A percentile compares a stretch with the other conserved stretches of the same genome.
Evolutionary conservation across 495 filamentous ascomycete species (phyloP).

Genomic region (Sabuloglossum arenarium): DNA sequence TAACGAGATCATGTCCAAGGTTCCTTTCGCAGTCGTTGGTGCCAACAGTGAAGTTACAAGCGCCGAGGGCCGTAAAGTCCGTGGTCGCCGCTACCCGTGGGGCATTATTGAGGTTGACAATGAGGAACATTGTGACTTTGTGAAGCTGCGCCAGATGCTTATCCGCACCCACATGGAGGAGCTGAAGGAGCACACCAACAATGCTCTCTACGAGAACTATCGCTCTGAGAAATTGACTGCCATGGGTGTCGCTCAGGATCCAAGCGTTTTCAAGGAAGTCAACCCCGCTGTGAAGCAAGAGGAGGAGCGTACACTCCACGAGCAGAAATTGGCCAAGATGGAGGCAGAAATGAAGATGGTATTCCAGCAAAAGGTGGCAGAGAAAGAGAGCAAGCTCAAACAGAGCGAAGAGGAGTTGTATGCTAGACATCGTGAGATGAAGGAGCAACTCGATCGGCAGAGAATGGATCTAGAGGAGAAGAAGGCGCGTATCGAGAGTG

Average conservation of each 20-base stretch:
- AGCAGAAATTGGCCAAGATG: conserved; percentile 99
- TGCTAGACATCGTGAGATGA: conserved; percentile 96
- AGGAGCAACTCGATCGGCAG: conserved; percentile 93
- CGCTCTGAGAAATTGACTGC: conserved; percentile 93
- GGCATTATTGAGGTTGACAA: conserved; percentile 98
- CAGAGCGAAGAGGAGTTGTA: conserved; percentile 98
- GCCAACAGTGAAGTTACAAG: conserved; percentile 82
- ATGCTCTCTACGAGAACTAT: conserved; percentile 96
- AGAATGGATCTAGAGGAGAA: conserved; percentile 90
- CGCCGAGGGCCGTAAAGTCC: conserved; percentile 83
- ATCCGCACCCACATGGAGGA: conserved; percentile 99
- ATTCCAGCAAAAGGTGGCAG: conserved; percentile 98
- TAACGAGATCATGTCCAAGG: conserved; percentile 99
- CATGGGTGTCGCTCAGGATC: conserved; percentile 97
- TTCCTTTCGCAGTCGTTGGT: conserved; percentile 94
- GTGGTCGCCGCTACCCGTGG: conserved; percentile 94
- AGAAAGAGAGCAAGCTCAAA: conserved; percentile 98
- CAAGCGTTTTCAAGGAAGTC: conserved; percentile 99
- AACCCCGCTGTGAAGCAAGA: conserved; percentile 99
- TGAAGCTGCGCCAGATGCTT: conserved; percentile 98
- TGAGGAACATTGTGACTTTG: conserved; percentile 99
- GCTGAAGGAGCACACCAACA: conserved; percentile 99
- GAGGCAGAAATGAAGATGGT: conserved; percentile 99
- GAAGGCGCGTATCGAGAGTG: conserved; percentile 81
- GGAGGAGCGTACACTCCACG: conserved; percentile 90